Percentiles rank a stretch among this genome's conserved stretches.
These are phyloP conservation scores for Microsporum ferrugineum DNA, from an alignment of 2,329 filamentous ascomycete species.

Conservation along the genomic window DNA sequence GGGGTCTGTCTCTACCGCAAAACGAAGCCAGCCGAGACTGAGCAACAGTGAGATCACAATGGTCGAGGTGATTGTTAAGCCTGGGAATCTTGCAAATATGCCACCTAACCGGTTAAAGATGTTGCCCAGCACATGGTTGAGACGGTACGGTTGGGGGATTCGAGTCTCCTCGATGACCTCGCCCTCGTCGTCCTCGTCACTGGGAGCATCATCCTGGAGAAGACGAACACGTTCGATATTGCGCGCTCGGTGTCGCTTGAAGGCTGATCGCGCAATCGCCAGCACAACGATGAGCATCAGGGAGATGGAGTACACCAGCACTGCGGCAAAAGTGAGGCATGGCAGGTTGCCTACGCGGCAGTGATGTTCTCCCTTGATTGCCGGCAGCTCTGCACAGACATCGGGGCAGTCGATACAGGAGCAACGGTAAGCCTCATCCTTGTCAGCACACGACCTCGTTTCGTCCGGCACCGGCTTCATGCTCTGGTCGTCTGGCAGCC, in stretches of 20 bases:
- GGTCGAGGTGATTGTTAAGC: conserved; percentile 65
- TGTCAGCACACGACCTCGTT: conserved; percentile 79
- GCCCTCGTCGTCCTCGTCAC: conserved; percentile 89
- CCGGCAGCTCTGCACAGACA: conserved; percentile 71
- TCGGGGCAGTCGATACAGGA: conserved; percentile 86
- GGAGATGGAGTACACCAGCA: conserved; percentile 71
- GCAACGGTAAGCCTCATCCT: conserved; percentile 74
- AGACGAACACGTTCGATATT: conserved; percentile 76
- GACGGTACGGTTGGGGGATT: conserved; percentile 64
- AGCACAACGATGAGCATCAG: conserved; percentile 55
- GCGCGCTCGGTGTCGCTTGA: conserved; percentile 58
- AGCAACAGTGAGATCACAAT: conserved; percentile 65
- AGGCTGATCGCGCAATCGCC: conserved; percentile 63
- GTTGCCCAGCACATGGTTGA: conserved; percentile 73
- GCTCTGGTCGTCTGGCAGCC: conserved; percentile 49
- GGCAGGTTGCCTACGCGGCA: conserved; percentile 83
- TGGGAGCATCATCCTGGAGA: conserved; percentile 69
- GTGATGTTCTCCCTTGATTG: conserved; percentile 54
- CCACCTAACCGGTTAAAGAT: conserved; percentile 73
- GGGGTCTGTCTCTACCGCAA: conserved; percentile 81
- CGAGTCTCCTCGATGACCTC: conserved; percentile 65
- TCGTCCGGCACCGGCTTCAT: conserved; percentile 63
- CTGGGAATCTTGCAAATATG: conserved; percentile 70
- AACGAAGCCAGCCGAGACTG: conserved; percentile 77
- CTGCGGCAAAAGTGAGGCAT: conserved; percentile 84